Evolutionary conservation across 331 rosid species (phyloP).

Genomic region (Prunus yedoensis): DNA sequence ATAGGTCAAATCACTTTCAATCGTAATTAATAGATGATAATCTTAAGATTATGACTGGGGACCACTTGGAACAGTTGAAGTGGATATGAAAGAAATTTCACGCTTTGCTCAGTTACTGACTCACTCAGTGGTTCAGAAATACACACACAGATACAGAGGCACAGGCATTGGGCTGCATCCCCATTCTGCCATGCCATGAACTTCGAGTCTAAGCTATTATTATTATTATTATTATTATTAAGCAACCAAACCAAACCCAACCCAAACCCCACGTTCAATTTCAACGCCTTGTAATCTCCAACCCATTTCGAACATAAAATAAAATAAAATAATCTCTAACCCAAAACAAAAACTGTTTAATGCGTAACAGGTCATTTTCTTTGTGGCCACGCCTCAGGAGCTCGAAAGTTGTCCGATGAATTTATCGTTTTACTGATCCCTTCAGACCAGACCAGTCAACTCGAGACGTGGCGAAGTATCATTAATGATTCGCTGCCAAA

Average conservation of each 20-base stretch:
- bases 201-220: neutral
- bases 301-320: neutral
- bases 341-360: neutral
- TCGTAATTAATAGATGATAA: neutral
- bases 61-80: neutral
- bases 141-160: neutral
- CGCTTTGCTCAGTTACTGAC: neutral
- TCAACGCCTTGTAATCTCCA: neutral
- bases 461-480: neutral
- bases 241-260: no score
- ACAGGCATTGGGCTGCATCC: neutral
- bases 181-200: no score
- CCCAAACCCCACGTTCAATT: no score
- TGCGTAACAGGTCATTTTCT: neutral
- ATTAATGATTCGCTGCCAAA: neutral
- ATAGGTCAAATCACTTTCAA: neutral
- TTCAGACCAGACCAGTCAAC: neutral
- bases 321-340: neutral
- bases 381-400: neutral
- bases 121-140: neutral
- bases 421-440: no score
- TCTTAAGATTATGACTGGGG: neutral
- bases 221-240: neutral
- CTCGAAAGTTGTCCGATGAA: neutral
- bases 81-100: neutral